Conservation (phyloP, 164 flowering plant species). For the Annona squamosa region DNA sequence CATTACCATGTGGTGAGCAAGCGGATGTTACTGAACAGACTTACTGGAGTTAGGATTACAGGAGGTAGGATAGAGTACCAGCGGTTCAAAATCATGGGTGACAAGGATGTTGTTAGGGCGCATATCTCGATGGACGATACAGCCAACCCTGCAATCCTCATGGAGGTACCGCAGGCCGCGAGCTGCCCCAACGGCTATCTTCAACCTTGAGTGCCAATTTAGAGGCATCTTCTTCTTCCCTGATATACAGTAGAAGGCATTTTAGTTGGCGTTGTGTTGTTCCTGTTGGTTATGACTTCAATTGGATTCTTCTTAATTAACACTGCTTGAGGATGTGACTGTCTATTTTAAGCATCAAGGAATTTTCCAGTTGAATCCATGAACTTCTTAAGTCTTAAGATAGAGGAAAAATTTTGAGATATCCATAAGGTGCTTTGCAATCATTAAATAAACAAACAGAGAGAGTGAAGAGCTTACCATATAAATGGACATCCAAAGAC, state of each 20-base stretch:
- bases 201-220: slow-evolving; percentile 57
- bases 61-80: slow-evolving; percentile 31
- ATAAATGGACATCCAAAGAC: slow-evolving; percentile 73
- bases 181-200: slow-evolving; percentile 80
- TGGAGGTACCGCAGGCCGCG: slow-evolving; percentile 88
- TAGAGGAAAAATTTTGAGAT: too few relatives aligned
- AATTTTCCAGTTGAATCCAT: not conserved
- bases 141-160: slow-evolving; percentile 92
- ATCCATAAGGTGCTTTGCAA: too few relatives aligned
- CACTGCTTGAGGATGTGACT: not conserved
- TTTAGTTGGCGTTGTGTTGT: not conserved
- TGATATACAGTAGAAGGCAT: slow-evolving; percentile 11
- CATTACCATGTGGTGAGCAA: not conserved
- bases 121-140: slow-evolving; percentile 76
- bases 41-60: not conserved
- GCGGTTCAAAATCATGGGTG: slow-evolving; percentile 86
- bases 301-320: not conserved
- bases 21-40: not conserved
- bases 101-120: slow-evolving; percentile 77
- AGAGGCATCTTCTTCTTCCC: slow-evolving; percentile 32
- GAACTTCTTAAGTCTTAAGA: too few relatives aligned
- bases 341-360: not conserved
- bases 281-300: too few relatives aligned
- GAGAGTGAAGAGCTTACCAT: slow-evolving; percentile 37
- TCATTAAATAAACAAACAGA: not conserved